Evolutionary conservation across 495 filamentous ascomycete species (phyloP).

Genomic region (Barbatosphaeria neglecta): DNA sequence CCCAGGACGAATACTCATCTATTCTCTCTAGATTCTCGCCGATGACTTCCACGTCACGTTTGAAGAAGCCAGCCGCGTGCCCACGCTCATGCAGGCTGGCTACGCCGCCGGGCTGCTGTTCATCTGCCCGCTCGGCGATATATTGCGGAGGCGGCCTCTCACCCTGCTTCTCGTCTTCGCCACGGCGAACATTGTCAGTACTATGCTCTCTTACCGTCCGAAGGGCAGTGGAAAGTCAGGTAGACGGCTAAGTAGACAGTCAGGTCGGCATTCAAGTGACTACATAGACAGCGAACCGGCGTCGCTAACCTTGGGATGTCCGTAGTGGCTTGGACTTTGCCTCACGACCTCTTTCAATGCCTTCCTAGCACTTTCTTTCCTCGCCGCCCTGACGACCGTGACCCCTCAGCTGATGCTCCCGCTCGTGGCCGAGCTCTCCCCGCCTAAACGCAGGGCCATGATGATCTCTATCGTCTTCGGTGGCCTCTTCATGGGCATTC

Average conservation of each 20-base stretch:
- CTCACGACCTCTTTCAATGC: constrained; percentile 48
- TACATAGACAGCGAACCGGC: no score
- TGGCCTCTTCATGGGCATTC: constrained; percentile 56
- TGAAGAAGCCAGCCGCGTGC: constrained; percentile 43
- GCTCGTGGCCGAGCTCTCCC: constrained; percentile 63
- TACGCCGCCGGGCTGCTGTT: constrained; percentile 66
- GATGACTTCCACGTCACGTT: constrained; percentile 49
- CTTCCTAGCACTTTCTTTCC: constrained; percentile 55
- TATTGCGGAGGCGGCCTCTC: constrained; percentile 55
- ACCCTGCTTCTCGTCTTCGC: constrained; percentile 53
- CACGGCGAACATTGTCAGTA: constrained; percentile 51
- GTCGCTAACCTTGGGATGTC: not conserved
- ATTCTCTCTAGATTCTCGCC: constrained; percentile 30
- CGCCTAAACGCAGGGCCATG: constrained; percentile 50
- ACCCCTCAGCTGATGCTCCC: constrained; percentile 74
- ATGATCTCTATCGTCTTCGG: constrained; percentile 59
- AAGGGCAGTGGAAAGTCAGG: not conserved
- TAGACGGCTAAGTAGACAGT: no score
- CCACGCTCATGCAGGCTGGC: constrained; percentile 68
- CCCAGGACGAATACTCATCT: not conserved
- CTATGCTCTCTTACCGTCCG: not conserved
- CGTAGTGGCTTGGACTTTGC: constrained; percentile 53
- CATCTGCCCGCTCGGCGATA: constrained; percentile 63
- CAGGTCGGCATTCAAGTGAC: no score
- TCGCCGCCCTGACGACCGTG: constrained; percentile 57